Conservation (phyloP, 2,329 filamentous ascomycete species). For the Calonectria pseudoreteaudii region DNA sequence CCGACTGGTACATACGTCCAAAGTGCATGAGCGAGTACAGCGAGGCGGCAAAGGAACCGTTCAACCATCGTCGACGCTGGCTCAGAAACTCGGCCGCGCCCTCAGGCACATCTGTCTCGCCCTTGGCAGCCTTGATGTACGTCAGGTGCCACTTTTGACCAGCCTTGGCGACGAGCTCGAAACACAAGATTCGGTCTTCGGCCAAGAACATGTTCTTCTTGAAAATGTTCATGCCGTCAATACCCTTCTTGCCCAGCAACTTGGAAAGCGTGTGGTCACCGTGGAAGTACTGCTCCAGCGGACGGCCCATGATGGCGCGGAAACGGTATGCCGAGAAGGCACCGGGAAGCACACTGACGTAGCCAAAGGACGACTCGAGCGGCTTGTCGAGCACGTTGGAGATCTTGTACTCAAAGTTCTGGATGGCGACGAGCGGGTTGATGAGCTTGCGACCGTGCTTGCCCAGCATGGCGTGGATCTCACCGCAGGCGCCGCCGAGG, state of each 20-base stretch:
- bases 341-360: slow-evolving; percentile 40
- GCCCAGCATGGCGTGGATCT: slow-evolving; percentile 42
- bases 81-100: slow-evolving; percentile 38
- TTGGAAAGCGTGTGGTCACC: slow-evolving; percentile 42
- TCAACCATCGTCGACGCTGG: slow-evolving; percentile 40
- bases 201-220: slow-evolving; percentile 44
- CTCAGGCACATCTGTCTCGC: slow-evolving; percentile 40
- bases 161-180: slow-evolving; percentile 40
- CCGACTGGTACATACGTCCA: slow-evolving; percentile 37
- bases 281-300: slow-evolving; percentile 41
- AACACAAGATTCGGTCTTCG: slow-evolving; percentile 41
- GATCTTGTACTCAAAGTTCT: slow-evolving; percentile 43
- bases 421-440: slow-evolving; percentile 41
- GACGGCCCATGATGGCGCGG: slow-evolving; percentile 40
- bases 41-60: slow-evolving; percentile 40
- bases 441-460: slow-evolving; percentile 37
- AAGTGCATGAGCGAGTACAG: slow-evolving; percentile 42
- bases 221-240: slow-evolving; percentile 43
- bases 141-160: slow-evolving; percentile 43
- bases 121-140: slow-evolving; percentile 42
- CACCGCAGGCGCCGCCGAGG: slow-evolving; percentile 39
- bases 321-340: slow-evolving; percentile 41
- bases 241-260: slow-evolving; percentile 39
- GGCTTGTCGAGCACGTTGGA: slow-evolving; percentile 42
- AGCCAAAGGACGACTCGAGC: slow-evolving; percentile 39